Percentiles rank a stretch among this genome's conserved stretches.
Evolutionary conservation across 805 yeast genomes (phyloP).

Genomic region (Metschnikowia borealis): DNA sequence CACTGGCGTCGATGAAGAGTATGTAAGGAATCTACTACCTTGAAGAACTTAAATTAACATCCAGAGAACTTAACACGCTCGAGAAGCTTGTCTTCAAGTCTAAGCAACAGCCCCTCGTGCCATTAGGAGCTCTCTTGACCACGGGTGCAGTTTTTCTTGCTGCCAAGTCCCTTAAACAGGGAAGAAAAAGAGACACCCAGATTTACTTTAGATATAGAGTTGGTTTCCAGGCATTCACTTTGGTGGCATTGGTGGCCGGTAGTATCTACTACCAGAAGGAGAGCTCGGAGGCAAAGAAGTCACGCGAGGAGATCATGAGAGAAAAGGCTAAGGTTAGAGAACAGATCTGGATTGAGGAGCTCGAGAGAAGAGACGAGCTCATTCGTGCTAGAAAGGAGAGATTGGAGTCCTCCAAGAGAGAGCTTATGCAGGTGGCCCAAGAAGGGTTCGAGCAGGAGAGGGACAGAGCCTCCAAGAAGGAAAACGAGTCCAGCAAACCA

Average conservation of each 20-base stretch:
- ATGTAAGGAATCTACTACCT: conserved; percentile 23
- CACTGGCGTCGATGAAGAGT: conserved; percentile 39
- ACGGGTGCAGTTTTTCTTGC: conserved; percentile 79
- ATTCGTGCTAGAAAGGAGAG: conserved; percentile 63
- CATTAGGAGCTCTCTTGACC: conserved; percentile 75
- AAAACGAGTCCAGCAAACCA: background rate
- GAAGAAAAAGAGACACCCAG: conserved; percentile 74
- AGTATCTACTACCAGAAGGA: conserved; percentile 63
- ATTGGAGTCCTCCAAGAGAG: conserved; percentile 51
- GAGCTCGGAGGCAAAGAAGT: conserved; percentile 33
- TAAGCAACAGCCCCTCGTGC: conserved; percentile 86
- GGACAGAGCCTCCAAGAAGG: conserved; percentile 1
- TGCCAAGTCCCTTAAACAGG: conserved; percentile 66
- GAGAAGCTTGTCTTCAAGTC: conserved; percentile 59
- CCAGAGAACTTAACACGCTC: conserved; percentile 41
- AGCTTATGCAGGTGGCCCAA: conserved; percentile 35
- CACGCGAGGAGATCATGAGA: conserved; percentile 58
- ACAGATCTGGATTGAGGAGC: conserved; percentile 80
- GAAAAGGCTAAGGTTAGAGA: conserved; percentile 86
- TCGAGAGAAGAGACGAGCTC: conserved; percentile 80
- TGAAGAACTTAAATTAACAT: conserved; percentile 12
- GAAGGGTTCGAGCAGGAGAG: conserved; percentile 28
- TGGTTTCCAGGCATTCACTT: conserved; percentile 77
- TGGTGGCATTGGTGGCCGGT: conserved; percentile 79
- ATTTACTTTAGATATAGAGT: conserved; percentile 88